Conservation (phyloP, 345 rosid genomes). For the Leavenworthia alabamica region DNA sequence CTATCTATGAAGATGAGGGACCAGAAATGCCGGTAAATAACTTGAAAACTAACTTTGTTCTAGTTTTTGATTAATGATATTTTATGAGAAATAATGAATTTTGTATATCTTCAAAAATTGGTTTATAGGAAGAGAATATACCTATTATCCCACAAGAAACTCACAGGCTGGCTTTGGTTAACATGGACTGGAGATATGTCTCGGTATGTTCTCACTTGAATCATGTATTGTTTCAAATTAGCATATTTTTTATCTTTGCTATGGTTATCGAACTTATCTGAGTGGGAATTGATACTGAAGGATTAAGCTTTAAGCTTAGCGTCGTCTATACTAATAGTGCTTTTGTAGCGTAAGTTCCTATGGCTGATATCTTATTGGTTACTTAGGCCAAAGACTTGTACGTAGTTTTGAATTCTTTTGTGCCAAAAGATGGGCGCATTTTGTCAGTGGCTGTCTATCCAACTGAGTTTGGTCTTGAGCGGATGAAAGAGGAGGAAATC, state of each 20-base stretch:
- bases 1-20: constrained; percentile 43
- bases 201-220: constrained; percentile 41
- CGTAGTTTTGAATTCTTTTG: constrained; percentile 67
- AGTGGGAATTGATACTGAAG: background rate
- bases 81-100: background rate
- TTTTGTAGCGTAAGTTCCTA: background rate
- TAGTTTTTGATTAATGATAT: background rate
- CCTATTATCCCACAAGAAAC: constrained; percentile 61
- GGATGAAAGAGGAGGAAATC: constrained; percentile 91
- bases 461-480: constrained; percentile 78
- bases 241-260: background rate
- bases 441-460: constrained; percentile 79
- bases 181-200: constrained; percentile 93
- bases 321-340: too few relatives aligned
- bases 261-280: background rate
- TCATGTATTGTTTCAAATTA: background rate
- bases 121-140: constrained; percentile 56
- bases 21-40: constrained; percentile 42
- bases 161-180: constrained; percentile 65
- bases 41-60: background rate
- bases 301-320: background rate
- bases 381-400: constrained; percentile 78
- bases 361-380: background rate
- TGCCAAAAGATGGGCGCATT: constrained; percentile 72
- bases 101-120: background rate